Base-by-base conservation (phyloP, 2,329 filamentous ascomycete genomes). In the Colletotrichum nymphaeae region DNA sequence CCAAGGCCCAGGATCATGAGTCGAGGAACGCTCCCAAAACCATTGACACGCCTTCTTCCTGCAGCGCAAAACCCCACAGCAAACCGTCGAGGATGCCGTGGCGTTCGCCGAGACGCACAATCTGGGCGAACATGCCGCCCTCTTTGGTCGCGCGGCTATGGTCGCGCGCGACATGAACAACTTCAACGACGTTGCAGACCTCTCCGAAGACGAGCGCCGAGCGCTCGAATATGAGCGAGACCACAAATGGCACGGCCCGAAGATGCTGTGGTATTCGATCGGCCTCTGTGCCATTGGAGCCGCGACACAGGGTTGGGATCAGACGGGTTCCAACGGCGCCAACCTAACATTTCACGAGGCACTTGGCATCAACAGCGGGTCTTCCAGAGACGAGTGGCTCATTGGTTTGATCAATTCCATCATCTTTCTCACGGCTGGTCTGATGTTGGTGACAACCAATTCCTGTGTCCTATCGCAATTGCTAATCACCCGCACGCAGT, bases 241-340 rank as follows among this genome's bases (percentile, higher is more conserved):
- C 32, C 32, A 35, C 11, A 35, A 35, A 35, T 35, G 32, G 32
- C 32, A 35, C 32, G 32, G 32, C 32, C 32, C 32, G 1, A 35
- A 35, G 32, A 35, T 35, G 32, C 32, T 35, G 32, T 35, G 32
- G 32, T 35, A 35, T 35, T 35, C 32, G 32, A 35, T 35, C 1
- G 32, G 32, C 32, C 32, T 35, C 32, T 35, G 32, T 35, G 32
- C 32, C 32, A 35, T 35, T 11, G 32, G 32, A 35, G 32, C 32
- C 11, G 88, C 89, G 5, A 88, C 89, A 0, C 86, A 88, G 64
- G 91, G 91, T 28, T 93, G 91, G 91, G 91, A 93, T 75, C 89
- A 92, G 80, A 92, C 90, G 24, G 90, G 89, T 32, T 85, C 86
- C 67, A 92, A 92, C 75, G 90, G 89, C 35, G 91, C 91, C 67